Percentiles rank a stretch among this genome's conserved stretches.
phyloP scores from a whole-genome alignment of 129 eudicot species.

The Gnaphalium uliginosum region DNA sequence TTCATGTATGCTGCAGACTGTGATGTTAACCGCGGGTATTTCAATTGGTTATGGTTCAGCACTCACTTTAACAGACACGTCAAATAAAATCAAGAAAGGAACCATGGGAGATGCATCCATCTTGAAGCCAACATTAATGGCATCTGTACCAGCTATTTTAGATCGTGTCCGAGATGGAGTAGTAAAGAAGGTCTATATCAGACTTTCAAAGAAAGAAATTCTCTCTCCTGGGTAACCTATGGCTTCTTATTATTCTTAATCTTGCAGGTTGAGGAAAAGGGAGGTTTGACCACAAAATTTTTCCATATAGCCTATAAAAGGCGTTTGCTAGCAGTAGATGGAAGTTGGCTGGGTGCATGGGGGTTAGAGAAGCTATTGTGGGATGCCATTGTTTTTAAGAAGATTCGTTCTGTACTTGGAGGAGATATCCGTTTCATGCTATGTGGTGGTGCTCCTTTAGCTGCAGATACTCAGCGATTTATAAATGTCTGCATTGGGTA shows the following conservation, averaged over 20 bases:
- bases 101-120: constrained; percentile 86
- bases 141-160: constrained; percentile 94
- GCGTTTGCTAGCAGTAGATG: constrained; percentile 78
- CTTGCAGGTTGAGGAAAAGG: constrained; percentile 80
- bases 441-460: constrained; percentile 98
- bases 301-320: constrained; percentile 73
- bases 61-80: constrained; percentile 84
- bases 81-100: constrained; percentile 92
- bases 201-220: not conserved
- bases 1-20: constrained; percentile 49
- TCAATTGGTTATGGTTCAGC: constrained; percentile 89
- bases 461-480: constrained; percentile 86
- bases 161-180: constrained; percentile 98
- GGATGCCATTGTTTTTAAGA: constrained; percentile 75
- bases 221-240: not conserved
- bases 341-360: constrained; percentile 96
- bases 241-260: not conserved
- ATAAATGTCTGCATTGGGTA: constrained; percentile 96
- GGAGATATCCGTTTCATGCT: constrained; percentile 91
- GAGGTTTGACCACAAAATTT: constrained; percentile 72
- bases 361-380: constrained; percentile 69
- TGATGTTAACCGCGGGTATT: constrained; percentile 78
- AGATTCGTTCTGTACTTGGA: constrained; percentile 73
- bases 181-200: constrained; percentile 58
- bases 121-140: constrained; percentile 83